Percentiles rank a stretch among this genome's conserved stretches.
These are phyloP conservation scores for Picochlorum sp. DNA, from an alignment of 139 green algal genomes.

Conservation along the genomic window DNA sequence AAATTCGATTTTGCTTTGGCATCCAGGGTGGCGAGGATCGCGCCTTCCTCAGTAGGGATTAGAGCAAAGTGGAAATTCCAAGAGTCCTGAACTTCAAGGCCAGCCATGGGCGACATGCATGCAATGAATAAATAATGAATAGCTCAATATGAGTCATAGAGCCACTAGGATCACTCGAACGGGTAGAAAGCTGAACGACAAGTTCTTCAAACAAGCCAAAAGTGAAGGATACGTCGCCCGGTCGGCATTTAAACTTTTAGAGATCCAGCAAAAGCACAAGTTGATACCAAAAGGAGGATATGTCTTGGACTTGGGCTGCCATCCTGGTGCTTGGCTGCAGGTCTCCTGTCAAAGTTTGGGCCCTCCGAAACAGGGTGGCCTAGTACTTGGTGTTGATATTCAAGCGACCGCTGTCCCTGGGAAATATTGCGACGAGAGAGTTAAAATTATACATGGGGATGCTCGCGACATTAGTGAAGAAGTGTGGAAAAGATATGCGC, in stretches of 20 bases:
- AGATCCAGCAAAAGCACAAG: slow-evolving; percentile 73
- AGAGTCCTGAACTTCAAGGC: too few relatives aligned
- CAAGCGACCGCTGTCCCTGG: slow-evolving; percentile 43
- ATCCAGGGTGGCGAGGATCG: too few relatives aligned
- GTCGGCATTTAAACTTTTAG: slow-evolving; percentile 70
- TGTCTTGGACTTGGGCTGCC: slow-evolving; percentile 68
- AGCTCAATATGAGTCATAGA: slow-evolving; percentile 10
- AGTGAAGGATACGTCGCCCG: slow-evolving; percentile 62
- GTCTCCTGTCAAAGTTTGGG: slow-evolving; percentile 74
- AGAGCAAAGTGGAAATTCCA: too few relatives aligned
- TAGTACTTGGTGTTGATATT: slow-evolving; percentile 67
- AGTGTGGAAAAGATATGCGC: slow-evolving; percentile 34
- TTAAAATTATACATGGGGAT: slow-evolving; percentile 58
- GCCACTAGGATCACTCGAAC: slow-evolving; percentile 2
- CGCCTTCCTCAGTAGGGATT: too few relatives aligned
- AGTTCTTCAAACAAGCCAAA: slow-evolving; percentile 14
- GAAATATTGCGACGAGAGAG: slow-evolving; percentile 55
- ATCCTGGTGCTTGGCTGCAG: slow-evolving; percentile 66
- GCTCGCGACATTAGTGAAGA: slow-evolving; percentile 41
- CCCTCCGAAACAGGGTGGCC: slow-evolving; percentile 40
- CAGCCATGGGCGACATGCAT: too few relatives aligned
- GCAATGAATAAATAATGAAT: background rate
- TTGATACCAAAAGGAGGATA: slow-evolving; percentile 48
- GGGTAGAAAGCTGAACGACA: background rate
- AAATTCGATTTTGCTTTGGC: too few relatives aligned